Evolutionary conservation across 1,284 basidiomycete species (phyloP).

Genomic region (Irpex sp.): DNA sequence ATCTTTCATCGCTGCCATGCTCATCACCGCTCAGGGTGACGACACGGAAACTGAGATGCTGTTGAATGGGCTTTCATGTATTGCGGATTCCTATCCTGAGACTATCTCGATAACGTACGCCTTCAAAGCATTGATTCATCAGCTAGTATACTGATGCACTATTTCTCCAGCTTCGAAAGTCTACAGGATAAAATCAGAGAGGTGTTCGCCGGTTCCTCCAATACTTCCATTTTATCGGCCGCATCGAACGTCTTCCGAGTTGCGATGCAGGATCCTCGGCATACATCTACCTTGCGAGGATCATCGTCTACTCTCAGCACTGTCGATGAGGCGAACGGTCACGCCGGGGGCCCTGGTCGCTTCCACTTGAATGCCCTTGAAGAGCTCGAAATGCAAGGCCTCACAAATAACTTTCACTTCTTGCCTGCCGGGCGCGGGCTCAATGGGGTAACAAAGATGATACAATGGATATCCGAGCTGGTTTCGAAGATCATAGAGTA

Average conservation of each 20-base stretch:
- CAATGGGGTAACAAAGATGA: slow-evolving; percentile 51
- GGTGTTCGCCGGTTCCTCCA: slow-evolving; percentile 72
- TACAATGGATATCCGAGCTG: slow-evolving; percentile 71
- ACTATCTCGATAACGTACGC: slow-evolving; percentile 73
- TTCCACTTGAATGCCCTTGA: slow-evolving; percentile 57
- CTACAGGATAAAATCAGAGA: slow-evolving; percentile 78
- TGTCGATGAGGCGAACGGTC: slow-evolving; percentile 45
- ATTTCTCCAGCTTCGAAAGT: slow-evolving; percentile 62
- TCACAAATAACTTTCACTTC: slow-evolving; percentile 68
- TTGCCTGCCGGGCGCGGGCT: slow-evolving; percentile 53
- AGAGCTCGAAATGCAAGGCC: slow-evolving; percentile 67
- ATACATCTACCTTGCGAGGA: slow-evolving; percentile 43
- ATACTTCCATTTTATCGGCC: slow-evolving; percentile 66
- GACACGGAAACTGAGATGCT: slow-evolving; percentile 81
- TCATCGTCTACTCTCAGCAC: slow-evolving; percentile 67
- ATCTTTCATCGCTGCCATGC: slow-evolving; percentile 76
- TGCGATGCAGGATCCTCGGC: slow-evolving; percentile 57
- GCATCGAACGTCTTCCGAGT: slow-evolving; percentile 74
- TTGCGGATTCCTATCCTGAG: slow-evolving; percentile 71
- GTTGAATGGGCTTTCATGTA: slow-evolving; percentile 73
- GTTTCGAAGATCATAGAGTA: slow-evolving; percentile 52
- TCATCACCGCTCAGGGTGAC: slow-evolving; percentile 77
- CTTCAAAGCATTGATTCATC: slow-evolving; percentile 2
- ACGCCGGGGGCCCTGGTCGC: slow-evolving; percentile 34
- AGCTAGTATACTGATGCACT: slow-evolving; percentile 12